phyloP scores from a whole-genome alignment of 2,329 filamentous ascomycete genomes.

The Triangularia verruculosa region DNA sequence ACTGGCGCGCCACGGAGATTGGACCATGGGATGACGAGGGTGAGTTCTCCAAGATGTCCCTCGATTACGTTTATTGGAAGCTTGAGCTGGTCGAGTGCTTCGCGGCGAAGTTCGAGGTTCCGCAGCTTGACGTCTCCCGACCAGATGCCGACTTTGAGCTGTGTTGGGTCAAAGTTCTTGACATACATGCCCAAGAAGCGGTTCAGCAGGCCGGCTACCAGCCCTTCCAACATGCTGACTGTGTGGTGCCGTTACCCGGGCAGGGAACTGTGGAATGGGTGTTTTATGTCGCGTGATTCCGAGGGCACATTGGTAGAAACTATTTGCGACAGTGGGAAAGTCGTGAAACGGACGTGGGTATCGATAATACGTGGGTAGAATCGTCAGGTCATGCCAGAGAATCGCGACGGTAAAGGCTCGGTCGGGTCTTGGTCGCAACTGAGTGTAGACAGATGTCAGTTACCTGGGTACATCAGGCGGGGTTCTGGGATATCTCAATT shows the following conservation, averaged over 20 bases:
- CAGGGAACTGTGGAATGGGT: slow-evolving; percentile 44
- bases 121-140: slow-evolving; percentile 95
- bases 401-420: background rate
- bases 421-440: background rate
- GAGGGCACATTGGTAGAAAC: slow-evolving; percentile 33
- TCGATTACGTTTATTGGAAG: slow-evolving; percentile 95
- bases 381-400: background rate
- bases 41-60: slow-evolving; percentile 88
- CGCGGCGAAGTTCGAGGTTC: slow-evolving; percentile 86
- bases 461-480: background rate
- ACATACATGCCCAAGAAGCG: slow-evolving; percentile 99
- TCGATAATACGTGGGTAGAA: background rate
- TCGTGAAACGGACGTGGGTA: background rate
- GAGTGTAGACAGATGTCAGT: background rate
- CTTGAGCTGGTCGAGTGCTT: slow-evolving; percentile 95
- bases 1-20: slow-evolving; percentile 93
- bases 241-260: slow-evolving; percentile 68
- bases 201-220: slow-evolving; percentile 96
- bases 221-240: slow-evolving; percentile 86
- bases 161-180: slow-evolving; percentile 97
- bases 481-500: background rate
- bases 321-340: slow-evolving; percentile 15
- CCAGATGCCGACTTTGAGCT: slow-evolving; percentile 99
- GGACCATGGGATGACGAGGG: slow-evolving; percentile 93
- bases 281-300: slow-evolving; percentile 28